A percentile compares a stretch with the other conserved stretches of the same genome.
These are phyloP conservation scores for Microcyclospora tardicrescens DNA, from an alignment of 2,329 filamentous ascomycete species.

Conservation along the genomic window DNA sequence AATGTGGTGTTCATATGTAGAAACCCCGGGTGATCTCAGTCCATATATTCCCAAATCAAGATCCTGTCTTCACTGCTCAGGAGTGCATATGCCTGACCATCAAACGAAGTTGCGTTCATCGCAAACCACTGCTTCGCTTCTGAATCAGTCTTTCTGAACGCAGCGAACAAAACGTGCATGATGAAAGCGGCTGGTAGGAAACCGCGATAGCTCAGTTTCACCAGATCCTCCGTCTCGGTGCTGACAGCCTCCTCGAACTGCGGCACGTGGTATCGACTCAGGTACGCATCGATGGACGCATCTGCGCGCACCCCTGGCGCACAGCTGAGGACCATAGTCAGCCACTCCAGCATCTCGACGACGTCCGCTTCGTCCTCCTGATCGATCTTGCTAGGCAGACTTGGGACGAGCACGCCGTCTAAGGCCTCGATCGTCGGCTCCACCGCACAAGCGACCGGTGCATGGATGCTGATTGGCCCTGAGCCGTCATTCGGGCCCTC, in stretches of 20 bases:
- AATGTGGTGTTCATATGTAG: too few species aligned
- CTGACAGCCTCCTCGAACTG: conserved; percentile 3
- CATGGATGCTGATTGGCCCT: conserved; percentile 15
- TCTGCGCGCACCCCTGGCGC: conserved; percentile 48
- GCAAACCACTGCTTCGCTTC: conserved; percentile 19
- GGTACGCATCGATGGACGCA: conserved; percentile 53
- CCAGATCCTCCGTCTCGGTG: conserved; percentile 16
- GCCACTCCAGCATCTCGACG: conserved; percentile 58
- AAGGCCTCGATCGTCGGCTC: conserved; percentile 15
- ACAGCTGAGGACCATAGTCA: conserved; percentile 52
- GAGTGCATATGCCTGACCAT: conserved; percentile 18
- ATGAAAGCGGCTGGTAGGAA: conserved; percentile 28
- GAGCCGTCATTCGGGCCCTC: conserved; percentile 3
- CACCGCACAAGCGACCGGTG: conserved; percentile 21
- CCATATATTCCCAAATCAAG: conserved; percentile 22
- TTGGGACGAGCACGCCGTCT: conserved; percentile 18
- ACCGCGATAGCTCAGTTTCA: conserved; percentile 30
- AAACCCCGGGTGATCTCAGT: conserved; percentile 8
- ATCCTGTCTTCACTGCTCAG: conserved; percentile 14
- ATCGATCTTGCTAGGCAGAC: conserved; percentile 20
- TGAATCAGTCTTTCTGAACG: conserved; percentile 11
- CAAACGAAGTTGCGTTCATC: conserved; percentile 17
- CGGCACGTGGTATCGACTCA: conserved; percentile 55
- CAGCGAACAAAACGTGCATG: conserved; percentile 15
- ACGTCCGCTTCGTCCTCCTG: conserved; percentile 41